A percentile compares a stretch with the other conserved stretches of the same genome.
These are phyloP conservation scores for Pinus albicaulis DNA, from an alignment of 75 land plant species.

Conservation along the genomic window DNA sequence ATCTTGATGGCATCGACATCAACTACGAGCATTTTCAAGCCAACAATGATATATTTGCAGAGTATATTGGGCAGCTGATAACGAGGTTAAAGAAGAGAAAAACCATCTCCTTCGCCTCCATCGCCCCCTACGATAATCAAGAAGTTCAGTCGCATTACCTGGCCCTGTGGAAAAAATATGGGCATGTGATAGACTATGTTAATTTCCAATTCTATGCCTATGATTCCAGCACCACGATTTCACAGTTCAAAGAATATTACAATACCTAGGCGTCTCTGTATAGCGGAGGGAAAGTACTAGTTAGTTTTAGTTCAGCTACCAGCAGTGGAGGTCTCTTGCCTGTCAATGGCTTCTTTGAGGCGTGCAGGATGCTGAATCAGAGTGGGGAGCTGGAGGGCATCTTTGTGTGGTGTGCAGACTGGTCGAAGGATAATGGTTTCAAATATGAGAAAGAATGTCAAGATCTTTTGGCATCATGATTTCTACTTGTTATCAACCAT, in stretches of 20 bases:
- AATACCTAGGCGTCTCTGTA: conserved; percentile 11
- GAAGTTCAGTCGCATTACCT: conserved; percentile 14
- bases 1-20: conserved; percentile 39
- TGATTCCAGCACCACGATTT: conserved; percentile 8
- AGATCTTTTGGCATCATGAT: too few relatives aligned
- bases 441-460: conserved; percentile 4
- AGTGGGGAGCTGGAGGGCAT: conserved; percentile 17
- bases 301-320: conserved; percentile 7
- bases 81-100: conserved; percentile 15
- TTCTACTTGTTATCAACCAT: too few relatives aligned
- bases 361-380: conserved; percentile 16
- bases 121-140: conserved; percentile 16
- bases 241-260: conserved; percentile 10
- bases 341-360: conserved; percentile 11
- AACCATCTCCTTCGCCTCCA: conserved; percentile 20
- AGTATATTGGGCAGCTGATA: conserved; percentile 30
- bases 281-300: conserved; percentile 17
- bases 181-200: conserved; percentile 19
- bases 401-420: conserved; percentile 29
- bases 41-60: conserved; percentile 15
- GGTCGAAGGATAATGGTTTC: conserved; percentile 20
- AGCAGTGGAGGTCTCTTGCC: conserved; percentile 7
- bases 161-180: conserved; percentile 15
- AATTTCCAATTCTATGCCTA: conserved; percentile 35
- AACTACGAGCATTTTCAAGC: conserved; percentile 34